Percentiles rank a stretch among this genome's conserved stretches.
Conservation (phyloP, 345 rosid species). For the Nephelium lappaceum region DNA sequence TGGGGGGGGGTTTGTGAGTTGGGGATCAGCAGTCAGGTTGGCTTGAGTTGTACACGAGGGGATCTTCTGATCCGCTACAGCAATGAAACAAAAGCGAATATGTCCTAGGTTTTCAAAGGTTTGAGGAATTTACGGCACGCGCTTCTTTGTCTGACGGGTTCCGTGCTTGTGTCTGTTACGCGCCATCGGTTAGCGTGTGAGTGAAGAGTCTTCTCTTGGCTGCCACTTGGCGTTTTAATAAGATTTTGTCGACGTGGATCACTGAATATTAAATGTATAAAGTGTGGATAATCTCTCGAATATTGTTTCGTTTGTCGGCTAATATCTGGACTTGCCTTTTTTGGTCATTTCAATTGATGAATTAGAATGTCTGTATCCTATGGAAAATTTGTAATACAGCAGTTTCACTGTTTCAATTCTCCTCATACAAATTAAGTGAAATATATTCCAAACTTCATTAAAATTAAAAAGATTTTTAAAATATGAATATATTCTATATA, state of each 20-base stretch:
- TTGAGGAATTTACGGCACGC: background rate
- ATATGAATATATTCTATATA: too few relatives aligned
- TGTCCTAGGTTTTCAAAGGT: background rate
- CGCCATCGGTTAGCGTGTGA: background rate
- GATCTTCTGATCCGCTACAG: conserved; percentile 21
- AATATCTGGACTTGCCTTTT: background rate
- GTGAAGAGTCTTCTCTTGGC: background rate
- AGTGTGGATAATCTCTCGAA: background rate
- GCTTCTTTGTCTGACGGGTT: background rate
- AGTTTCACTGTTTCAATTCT: too few relatives aligned
- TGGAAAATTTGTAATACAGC: too few relatives aligned
- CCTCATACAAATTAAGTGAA: too few relatives aligned
- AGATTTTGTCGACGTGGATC: background rate
- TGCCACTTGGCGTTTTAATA: background rate
- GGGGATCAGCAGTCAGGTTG: background rate
- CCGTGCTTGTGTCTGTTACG: background rate
- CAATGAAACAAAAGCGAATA: background rate
- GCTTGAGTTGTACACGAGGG: background rate
- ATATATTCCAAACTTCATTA: too few relatives aligned
- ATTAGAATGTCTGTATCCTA: background rate
- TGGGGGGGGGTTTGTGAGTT: background rate
- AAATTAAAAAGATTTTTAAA: too few relatives aligned
- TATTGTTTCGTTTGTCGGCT: background rate
- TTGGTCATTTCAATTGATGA: background rate
- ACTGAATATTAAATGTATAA: background rate